Percentiles rank a stretch among this genome's conserved stretches.
These are phyloP conservation scores for Raphanus sativus DNA, from an alignment of 345 rosid species.

Conservation along the genomic window DNA sequence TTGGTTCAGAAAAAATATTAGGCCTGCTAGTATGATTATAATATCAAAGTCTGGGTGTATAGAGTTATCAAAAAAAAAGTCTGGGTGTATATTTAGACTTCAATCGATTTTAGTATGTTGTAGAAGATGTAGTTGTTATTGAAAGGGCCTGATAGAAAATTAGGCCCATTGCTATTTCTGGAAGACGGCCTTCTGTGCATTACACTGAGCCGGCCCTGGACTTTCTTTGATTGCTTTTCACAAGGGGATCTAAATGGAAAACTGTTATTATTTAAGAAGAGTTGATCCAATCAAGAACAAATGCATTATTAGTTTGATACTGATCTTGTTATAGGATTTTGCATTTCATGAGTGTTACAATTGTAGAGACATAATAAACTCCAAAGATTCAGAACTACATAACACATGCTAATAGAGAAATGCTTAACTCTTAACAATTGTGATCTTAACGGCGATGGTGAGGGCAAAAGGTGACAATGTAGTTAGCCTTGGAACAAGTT, in stretches of 20 bases:
- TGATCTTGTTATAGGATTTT: background rate
- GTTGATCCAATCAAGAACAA: background rate
- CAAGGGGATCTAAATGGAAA: background rate
- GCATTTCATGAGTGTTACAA: slow-evolving; percentile 13
- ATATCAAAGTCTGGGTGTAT: no score
- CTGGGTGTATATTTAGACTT: no score
- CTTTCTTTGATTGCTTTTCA: no score
- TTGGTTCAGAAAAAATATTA: no score
- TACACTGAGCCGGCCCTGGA: no score
- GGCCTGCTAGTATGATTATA: no score
- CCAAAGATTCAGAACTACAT: slow-evolving; percentile 3
- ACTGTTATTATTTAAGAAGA: background rate
- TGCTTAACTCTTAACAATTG: background rate
- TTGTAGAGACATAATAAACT: background rate
- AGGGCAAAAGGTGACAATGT: slow-evolving; percentile 87
- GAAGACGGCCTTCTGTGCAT: no score
- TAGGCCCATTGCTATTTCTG: no score
- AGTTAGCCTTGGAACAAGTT: slow-evolving; percentile 70
- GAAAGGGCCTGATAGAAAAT: no score
- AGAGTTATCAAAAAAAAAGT: no score
- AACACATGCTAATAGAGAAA: slow-evolving; percentile 14
- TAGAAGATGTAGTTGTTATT: no score
- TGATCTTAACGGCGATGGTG: slow-evolving; percentile 40
- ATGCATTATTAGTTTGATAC: background rate
- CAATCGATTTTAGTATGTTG: no score